Percentiles rank a stretch among this genome's conserved stretches.
These are phyloP conservation scores for Musa beccarii DNA, from an alignment of 176 grass and related monocot species.

Conservation along the genomic window DNA sequence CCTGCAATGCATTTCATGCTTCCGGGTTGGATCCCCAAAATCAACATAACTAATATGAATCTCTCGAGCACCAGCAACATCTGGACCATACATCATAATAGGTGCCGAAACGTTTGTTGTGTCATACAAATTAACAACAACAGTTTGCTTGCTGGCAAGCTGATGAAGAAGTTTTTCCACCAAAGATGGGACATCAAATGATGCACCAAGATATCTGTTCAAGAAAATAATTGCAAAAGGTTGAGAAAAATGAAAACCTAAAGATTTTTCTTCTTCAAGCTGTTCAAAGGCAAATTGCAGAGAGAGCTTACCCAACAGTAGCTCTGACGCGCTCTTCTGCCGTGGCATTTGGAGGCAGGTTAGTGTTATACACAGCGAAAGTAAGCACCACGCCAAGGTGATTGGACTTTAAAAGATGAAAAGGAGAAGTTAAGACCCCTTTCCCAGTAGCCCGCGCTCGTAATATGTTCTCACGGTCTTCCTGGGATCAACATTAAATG, in stretches of 20 bases:
- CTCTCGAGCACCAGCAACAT: slow-evolving; percentile 24
- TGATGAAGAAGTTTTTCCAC: slow-evolving; percentile 68
- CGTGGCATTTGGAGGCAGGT: slow-evolving; percentile 43
- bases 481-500: slow-evolving; percentile 25
- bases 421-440: slow-evolving; percentile 65
- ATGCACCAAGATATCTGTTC: slow-evolving; percentile 58
- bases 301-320: slow-evolving; percentile 40
- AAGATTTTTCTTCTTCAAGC: neutral
- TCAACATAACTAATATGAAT: slow-evolving; percentile 36
- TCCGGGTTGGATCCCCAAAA: slow-evolving; percentile 66
- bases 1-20: slow-evolving; percentile 87
- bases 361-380: slow-evolving; percentile 60
- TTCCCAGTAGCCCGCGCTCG: slow-evolving; percentile 55
- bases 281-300: neutral
- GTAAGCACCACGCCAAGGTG: slow-evolving; percentile 69
- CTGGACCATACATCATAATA: slow-evolving; percentile 59
- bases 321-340: slow-evolving; percentile 47
- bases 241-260: neutral
- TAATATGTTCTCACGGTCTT: slow-evolving; percentile 70
- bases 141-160: slow-evolving; percentile 65
- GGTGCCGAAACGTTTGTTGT: slow-evolving; percentile 41
- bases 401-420: slow-evolving; percentile 70
- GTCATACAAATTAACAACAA: slow-evolving; percentile 64
- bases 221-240: slow-evolving; percentile 12
- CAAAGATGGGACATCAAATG: slow-evolving; percentile 71